Conservation (phyloP, 2,329 filamentous ascomycete genomes). For the Aspergillus puulaauensis region DNA sequence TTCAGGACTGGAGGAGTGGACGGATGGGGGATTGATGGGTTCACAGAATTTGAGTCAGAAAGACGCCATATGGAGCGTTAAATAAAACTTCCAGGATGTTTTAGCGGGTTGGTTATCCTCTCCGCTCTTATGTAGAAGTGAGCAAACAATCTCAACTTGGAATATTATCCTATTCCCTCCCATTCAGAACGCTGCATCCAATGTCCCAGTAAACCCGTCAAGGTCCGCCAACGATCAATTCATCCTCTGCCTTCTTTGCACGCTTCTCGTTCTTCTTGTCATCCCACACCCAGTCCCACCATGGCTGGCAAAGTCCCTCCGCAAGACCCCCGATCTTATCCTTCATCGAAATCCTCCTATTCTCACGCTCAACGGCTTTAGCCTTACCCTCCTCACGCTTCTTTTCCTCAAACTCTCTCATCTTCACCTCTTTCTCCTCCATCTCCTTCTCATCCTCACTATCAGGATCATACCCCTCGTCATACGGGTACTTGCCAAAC, state of each 20-base stretch:
- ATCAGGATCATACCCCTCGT: conserved; percentile 9
- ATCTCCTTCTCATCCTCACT: conserved; percentile 4
- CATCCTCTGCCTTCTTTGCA: conserved; percentile 3
- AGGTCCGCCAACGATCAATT: conserved; percentile 5
- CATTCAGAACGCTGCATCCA: neutral
- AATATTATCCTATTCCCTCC: neutral
- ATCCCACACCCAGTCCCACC: conserved; percentile 27
- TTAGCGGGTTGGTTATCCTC: neutral
- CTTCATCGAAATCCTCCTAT: conserved; percentile 8
- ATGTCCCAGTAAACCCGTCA: neutral
- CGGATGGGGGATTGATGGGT: conserved; percentile 38
- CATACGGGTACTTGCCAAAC: conserved; percentile 21
- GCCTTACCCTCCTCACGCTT: conserved; percentile 11
- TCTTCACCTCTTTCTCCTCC: conserved; percentile 10
- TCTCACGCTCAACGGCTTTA: conserved; percentile 10
- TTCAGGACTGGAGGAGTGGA: conserved; percentile 43
- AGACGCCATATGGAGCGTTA: conserved; percentile 21
- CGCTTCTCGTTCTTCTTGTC: conserved; percentile 10
- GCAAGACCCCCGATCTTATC: conserved; percentile 16
- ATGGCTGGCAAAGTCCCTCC: conserved; percentile 14
- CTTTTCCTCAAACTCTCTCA: conserved; percentile 11
- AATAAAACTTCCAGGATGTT: neutral
- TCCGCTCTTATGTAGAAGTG: conserved; percentile 1
- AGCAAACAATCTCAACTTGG: neutral
- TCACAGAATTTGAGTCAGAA: conserved; percentile 40